These are phyloP conservation scores for Dryas alaskensis DNA, from an alignment of 306 rosid genomes.

Conservation along the genomic window DNA sequence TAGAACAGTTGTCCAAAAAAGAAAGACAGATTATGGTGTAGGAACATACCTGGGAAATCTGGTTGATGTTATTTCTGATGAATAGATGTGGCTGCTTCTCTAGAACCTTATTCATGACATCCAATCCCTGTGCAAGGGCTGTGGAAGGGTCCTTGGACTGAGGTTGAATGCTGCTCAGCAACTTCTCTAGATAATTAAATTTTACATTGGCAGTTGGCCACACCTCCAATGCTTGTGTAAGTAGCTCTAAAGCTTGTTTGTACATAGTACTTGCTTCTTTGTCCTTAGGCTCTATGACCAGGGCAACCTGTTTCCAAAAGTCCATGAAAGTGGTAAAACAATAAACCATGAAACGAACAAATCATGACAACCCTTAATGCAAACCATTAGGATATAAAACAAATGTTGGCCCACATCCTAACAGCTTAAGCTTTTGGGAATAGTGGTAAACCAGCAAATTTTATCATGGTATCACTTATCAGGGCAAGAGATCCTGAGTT, in stretches of 20 bases:
- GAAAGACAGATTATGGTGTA: background rate
- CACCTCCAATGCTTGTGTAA: slow-evolving; percentile 96
- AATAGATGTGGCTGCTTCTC: slow-evolving; percentile 98
- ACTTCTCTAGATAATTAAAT: slow-evolving; percentile 90
- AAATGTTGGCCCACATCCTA: no score
- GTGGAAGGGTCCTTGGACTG: slow-evolving; percentile 98
- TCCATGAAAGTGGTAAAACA: slow-evolving; percentile 16
- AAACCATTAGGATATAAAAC: background rate
- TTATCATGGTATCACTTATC: no score
- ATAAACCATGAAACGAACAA: background rate
- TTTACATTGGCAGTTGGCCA: slow-evolving; percentile 98
- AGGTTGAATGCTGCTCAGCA: slow-evolving; percentile 96
- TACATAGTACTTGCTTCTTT: slow-evolving; percentile 92
- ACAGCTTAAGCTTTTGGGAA: no score
- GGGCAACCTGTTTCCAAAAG: slow-evolving; percentile 70
- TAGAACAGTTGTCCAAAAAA: slow-evolving; percentile 15
- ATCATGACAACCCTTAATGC: background rate
- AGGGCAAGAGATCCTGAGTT: no score
- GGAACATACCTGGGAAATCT: slow-evolving; percentile 86
- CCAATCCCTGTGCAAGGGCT: slow-evolving; percentile 97
- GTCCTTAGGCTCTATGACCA: slow-evolving; percentile 99
- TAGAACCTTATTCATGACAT: slow-evolving; percentile 97
- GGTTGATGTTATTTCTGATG: slow-evolving; percentile 85
- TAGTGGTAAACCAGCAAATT: no score
- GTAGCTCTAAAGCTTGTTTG: slow-evolving; percentile 94